These are phyloP conservation scores for Cercophora sp. DNA, from an alignment of 495 filamentous ascomycete species.

Conservation along the genomic window DNA sequence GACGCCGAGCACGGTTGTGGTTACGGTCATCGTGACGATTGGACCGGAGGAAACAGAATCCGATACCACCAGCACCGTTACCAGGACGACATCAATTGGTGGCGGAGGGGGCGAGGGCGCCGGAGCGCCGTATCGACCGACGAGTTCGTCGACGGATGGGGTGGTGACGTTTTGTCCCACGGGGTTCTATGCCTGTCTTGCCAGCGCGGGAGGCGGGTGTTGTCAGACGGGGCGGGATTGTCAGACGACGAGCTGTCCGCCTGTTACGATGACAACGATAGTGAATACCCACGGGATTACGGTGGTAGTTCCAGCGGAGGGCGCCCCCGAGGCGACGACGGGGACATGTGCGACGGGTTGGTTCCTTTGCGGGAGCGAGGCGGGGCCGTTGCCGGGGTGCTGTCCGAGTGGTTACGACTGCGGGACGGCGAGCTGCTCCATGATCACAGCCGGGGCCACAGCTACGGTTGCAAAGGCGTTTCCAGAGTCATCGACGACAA, in stretches of 20 bases:
- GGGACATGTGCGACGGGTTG: constrained; percentile 69
- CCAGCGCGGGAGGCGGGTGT: constrained; percentile 51
- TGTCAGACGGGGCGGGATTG: constrained; percentile 79
- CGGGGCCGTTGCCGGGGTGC: constrained; percentile 63
- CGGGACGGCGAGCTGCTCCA: constrained; percentile 65
- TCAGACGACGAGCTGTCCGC: constrained; percentile 52
- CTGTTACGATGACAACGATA: constrained; percentile 54
- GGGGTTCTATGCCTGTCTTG: constrained; percentile 54
- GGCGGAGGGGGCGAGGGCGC: constrained; percentile 28
- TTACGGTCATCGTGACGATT: constrained; percentile 35
- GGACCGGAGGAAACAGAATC: constrained; percentile 28
- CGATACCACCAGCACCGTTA: constrained; percentile 29
- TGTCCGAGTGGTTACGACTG: constrained; percentile 74
- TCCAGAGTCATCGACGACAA: constrained; percentile 21
- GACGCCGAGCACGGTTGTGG: constrained; percentile 25
- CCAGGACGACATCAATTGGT: constrained; percentile 32
- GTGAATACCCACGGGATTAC: constrained; percentile 60
- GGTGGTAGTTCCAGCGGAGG: constrained; percentile 57
- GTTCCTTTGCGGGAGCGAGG: constrained; percentile 59
- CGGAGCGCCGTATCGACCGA: constrained; percentile 36
- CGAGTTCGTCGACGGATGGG: constrained; percentile 24
- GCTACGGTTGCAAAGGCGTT: constrained; percentile 59
- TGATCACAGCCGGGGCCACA: constrained; percentile 37
- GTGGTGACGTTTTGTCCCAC: constrained; percentile 50
- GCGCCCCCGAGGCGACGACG: constrained; percentile 30